A percentile compares a stretch with the other conserved stretches of the same genome.
Evolutionary conservation across 2,329 filamentous ascomycete species (phyloP).

Genomic region (Venturia effusa): DNA sequence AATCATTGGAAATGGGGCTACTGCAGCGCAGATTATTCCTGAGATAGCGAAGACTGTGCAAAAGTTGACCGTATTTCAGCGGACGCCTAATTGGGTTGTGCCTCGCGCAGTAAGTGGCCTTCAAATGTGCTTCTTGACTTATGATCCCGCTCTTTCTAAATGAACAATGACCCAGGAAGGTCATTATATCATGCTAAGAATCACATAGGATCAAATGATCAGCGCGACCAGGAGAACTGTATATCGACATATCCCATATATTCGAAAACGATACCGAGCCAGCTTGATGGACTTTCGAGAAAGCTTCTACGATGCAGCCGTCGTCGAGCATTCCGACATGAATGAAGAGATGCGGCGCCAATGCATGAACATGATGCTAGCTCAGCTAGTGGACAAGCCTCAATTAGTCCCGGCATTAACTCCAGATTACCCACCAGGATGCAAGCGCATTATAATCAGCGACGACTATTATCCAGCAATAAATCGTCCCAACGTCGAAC

Average conservation of each 20-base stretch:
- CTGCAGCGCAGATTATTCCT: slow-evolving; percentile 47
- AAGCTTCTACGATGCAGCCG: slow-evolving; percentile 32
- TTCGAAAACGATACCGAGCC: slow-evolving; percentile 40
- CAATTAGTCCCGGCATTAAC: slow-evolving; percentile 43
- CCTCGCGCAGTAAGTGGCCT: slow-evolving; percentile 28
- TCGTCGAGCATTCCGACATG: slow-evolving; percentile 29
- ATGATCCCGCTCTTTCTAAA: no score
- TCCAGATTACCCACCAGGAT: slow-evolving; percentile 43
- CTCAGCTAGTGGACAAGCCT: slow-evolving; percentile 30
- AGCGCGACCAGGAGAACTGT: slow-evolving; percentile 31
- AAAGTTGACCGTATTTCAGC: slow-evolving; percentile 44
- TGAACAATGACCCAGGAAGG: no score
- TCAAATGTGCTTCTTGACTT: no score
- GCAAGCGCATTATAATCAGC: slow-evolving; percentile 43
- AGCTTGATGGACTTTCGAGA: slow-evolving; percentile 47
- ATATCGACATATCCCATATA: slow-evolving; percentile 39
- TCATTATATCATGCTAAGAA: not conserved
- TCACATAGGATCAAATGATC: slow-evolving; percentile 33
- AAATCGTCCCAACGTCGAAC: slow-evolving; percentile 33
- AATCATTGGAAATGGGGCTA: slow-evolving; percentile 49
- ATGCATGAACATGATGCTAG: slow-evolving; percentile 30
- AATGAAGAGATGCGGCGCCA: slow-evolving; percentile 22
- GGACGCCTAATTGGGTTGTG: slow-evolving; percentile 49
- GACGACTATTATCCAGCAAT: slow-evolving; percentile 48
- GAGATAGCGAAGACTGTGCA: slow-evolving; percentile 42